Conservation (phyloP, 108 stramenopile genomes). For the Skeletonema tropicum region DNA sequence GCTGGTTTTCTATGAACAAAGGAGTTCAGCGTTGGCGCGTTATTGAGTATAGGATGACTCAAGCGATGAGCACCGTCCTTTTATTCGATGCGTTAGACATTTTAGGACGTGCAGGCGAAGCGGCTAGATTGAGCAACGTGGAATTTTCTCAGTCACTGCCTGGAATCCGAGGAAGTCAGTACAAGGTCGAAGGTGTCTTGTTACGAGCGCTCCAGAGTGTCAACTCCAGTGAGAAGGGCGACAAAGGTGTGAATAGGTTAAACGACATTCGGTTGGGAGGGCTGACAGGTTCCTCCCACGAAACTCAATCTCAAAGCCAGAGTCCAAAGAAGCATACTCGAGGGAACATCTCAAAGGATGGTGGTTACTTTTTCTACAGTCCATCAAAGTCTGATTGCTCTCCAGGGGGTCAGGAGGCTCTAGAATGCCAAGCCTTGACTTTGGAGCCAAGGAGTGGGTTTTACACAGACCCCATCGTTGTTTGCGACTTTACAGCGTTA, state of each 20-base stretch:
- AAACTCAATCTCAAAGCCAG: conserved; percentile 73
- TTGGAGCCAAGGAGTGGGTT: conserved; percentile 92
- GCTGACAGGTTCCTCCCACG: conserved; percentile 27
- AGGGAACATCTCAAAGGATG: conserved; percentile 15
- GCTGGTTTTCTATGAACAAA: conserved; percentile 68
- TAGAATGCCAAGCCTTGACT: conserved; percentile 88
- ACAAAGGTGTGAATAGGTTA: conserved; percentile 58
- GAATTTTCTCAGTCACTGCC: conserved; percentile 89
- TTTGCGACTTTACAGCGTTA: conserved; percentile 96
- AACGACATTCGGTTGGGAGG: conserved; percentile 13
- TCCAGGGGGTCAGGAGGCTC: conserved; percentile 72
- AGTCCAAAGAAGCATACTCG: conserved; percentile 76
- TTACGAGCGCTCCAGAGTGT: conserved; percentile 83
- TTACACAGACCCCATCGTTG: conserved; percentile 93
- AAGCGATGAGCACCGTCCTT: conserved; percentile 68
- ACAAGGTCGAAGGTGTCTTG: conserved; percentile 88
- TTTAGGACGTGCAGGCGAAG: conserved; percentile 90
- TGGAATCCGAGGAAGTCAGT: conserved; percentile 83
- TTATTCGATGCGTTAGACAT: conserved; percentile 88
- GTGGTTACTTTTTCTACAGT: conserved; percentile 83
- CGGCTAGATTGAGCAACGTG: conserved; percentile 87
- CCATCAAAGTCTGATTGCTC: conserved; percentile 80
- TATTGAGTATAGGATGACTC: conserved; percentile 67
- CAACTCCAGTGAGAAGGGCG: conserved; percentile 81
- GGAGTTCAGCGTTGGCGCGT: conserved; percentile 78